A percentile compares a stretch with the other conserved stretches of the same genome.
Evolutionary conservation across 208 protist species (phyloP).

Genomic region (Leishmania turanica): DNA sequence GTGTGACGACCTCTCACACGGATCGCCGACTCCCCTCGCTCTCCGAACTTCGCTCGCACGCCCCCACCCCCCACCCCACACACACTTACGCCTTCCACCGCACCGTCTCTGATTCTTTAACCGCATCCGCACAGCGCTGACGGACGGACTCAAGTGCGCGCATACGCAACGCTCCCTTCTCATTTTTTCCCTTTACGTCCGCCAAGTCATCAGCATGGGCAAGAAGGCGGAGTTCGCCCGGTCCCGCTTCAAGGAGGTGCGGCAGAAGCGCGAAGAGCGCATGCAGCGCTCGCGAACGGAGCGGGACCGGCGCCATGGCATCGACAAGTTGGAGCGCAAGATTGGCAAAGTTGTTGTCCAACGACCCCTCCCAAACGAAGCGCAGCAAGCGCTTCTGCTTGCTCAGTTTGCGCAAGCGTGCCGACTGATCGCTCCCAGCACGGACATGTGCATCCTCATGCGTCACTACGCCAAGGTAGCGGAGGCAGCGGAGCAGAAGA

Average conservation of each 20-base stretch:
- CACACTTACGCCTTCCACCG: neutral
- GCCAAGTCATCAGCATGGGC: slow-evolving; percentile 47
- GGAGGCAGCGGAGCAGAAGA: slow-evolving; percentile 4
- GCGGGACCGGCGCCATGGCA: slow-evolving; percentile 66
- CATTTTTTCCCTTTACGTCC: neutral
- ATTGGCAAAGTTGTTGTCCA: slow-evolving; percentile 54
- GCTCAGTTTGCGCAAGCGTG: slow-evolving; percentile 76
- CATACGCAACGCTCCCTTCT: neutral
- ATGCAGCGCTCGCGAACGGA: slow-evolving; percentile 50
- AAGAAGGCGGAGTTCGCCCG: slow-evolving; percentile 64
- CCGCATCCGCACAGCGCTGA: neutral
- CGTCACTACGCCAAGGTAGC: slow-evolving; percentile 40
- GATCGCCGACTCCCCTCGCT: neutral
- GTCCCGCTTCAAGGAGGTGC: slow-evolving; percentile 59
- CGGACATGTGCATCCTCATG: slow-evolving; percentile 75
- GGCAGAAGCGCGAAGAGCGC: slow-evolving; percentile 58
- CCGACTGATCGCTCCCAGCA: slow-evolving; percentile 62
- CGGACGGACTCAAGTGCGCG: neutral
- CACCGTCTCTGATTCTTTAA: neutral
- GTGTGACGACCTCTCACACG: neutral
- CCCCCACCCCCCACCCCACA: too few species aligned
- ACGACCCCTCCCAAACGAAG: slow-evolving; percentile 42
- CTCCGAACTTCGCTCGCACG: neutral
- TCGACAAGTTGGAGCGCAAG: slow-evolving; percentile 46
- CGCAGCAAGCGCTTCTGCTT: slow-evolving; percentile 61